phyloP scores from a whole-genome alignment of 2,329 filamentous ascomycete genomes.

The Colletotrichum sp. region DNA sequence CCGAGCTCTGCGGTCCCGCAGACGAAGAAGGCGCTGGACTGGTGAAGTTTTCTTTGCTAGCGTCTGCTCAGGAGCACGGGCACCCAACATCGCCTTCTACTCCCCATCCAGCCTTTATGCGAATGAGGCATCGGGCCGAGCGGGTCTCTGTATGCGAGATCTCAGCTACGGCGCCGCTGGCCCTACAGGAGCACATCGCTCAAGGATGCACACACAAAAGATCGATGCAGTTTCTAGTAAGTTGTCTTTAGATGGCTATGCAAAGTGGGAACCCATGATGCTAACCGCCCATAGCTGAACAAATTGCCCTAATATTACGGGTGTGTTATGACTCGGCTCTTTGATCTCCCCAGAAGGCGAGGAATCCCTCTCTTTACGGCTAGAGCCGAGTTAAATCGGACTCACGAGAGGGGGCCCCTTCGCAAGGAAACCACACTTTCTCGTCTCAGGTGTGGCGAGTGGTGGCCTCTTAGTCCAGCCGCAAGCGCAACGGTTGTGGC shows the following conservation, averaged over 20 bases:
- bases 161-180: background rate
- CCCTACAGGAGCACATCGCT: background rate
- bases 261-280: background rate
- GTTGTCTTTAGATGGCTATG: background rate
- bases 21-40: constrained; percentile 40
- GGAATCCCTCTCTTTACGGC: background rate
- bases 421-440: background rate
- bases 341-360: background rate
- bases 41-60: constrained; percentile 29
- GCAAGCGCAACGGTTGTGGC: background rate
- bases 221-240: constrained; percentile 2
- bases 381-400: constrained; percentile 12
- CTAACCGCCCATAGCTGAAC: constrained; percentile 7
- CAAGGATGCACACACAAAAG: background rate
- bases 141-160: background rate
- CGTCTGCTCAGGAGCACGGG: background rate
- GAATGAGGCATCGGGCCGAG: background rate
- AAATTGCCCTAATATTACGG: constrained; percentile 3
- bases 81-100: background rate
- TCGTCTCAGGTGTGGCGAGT: background rate
- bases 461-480: background rate
- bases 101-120: background rate
- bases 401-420: background rate
- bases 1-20: constrained; percentile 26
- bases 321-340: background rate